Evolutionary conservation across 2,329 filamentous ascomycete species (phyloP).

Genomic region (Alternaria atra): DNA sequence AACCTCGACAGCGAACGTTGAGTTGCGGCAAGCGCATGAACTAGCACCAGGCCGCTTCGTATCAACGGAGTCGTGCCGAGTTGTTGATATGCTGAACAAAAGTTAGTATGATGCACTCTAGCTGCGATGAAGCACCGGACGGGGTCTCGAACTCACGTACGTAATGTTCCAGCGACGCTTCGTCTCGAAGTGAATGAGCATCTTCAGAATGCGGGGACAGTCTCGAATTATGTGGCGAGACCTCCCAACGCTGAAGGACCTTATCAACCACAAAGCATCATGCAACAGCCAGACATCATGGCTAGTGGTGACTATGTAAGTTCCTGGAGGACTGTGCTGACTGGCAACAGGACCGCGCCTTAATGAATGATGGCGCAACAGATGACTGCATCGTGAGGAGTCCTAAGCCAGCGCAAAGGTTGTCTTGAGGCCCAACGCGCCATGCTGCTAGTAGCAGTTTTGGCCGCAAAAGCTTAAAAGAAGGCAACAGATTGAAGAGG

Average conservation of each 20-base stretch:
- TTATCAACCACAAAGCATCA: constrained; percentile 13
- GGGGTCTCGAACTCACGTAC: constrained; percentile 16
- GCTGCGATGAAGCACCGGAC: background rate
- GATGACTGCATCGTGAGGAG: background rate
- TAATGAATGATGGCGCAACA: background rate
- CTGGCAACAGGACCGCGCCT: background rate
- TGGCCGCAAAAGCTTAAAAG: background rate
- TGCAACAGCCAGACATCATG: background rate
- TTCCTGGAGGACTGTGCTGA: constrained; percentile 3
- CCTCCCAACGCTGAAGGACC: constrained; percentile 15
- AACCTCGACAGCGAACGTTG: background rate
- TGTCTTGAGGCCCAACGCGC: background rate
- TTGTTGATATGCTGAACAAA: constrained; percentile 1
- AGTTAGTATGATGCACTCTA: constrained; percentile 4
- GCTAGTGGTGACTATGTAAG: background rate
- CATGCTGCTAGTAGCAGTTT: background rate
- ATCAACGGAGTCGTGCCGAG: background rate
- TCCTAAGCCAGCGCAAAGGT: background rate
- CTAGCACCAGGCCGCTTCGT: background rate
- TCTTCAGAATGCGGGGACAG: constrained; percentile 11
- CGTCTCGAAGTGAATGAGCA: constrained; percentile 19
- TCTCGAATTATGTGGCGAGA: constrained; percentile 11
- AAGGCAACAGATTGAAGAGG: constrained; percentile 2
- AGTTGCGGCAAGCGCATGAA: background rate
- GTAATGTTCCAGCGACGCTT: constrained; percentile 13